phyloP scores from a whole-genome alignment of 176 grass and related monocot species.

The Oryza australiensis region DNA sequence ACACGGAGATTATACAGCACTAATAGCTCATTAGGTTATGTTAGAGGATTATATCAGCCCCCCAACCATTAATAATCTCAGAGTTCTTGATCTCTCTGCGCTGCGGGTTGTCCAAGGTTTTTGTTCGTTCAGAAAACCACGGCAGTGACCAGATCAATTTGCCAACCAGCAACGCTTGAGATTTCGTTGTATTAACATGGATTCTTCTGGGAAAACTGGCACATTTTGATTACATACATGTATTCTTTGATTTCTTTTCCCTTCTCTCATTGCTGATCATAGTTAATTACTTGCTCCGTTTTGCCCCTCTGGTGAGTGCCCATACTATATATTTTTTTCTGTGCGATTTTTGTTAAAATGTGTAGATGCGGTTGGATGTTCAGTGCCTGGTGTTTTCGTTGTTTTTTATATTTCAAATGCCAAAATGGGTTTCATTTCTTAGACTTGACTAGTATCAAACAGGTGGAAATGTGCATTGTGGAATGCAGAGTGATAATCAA shows the following conservation, averaged over 20 bases:
- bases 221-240: slow-evolving; percentile 50
- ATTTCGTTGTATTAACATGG: slow-evolving; percentile 56
- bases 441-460: not conserved
- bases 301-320: not conserved
- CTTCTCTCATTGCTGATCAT: slow-evolving; percentile 40
- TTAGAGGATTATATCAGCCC: slow-evolving; percentile 58
- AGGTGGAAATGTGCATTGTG: not conserved
- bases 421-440: not conserved
- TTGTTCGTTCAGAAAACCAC: slow-evolving; percentile 34
- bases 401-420: not conserved
- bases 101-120: slow-evolving; percentile 21
- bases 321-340: not conserved
- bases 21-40: slow-evolving; percentile 66
- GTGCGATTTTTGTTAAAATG: not conserved
- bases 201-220: slow-evolving; percentile 40
- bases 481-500: not conserved
- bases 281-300: not conserved
- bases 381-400: not conserved
- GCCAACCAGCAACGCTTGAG: slow-evolving; percentile 7
- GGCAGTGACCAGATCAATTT: not conserved
- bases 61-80: slow-evolving; percentile 48
- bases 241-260: slow-evolving; percentile 54
- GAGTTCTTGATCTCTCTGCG: slow-evolving; percentile 31
- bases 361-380: not conserved
- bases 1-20: slow-evolving; percentile 61